Base-by-base conservation (phyloP, 2,329 filamentous ascomycete genomes). In the Colletotrichum siamense region DNA sequence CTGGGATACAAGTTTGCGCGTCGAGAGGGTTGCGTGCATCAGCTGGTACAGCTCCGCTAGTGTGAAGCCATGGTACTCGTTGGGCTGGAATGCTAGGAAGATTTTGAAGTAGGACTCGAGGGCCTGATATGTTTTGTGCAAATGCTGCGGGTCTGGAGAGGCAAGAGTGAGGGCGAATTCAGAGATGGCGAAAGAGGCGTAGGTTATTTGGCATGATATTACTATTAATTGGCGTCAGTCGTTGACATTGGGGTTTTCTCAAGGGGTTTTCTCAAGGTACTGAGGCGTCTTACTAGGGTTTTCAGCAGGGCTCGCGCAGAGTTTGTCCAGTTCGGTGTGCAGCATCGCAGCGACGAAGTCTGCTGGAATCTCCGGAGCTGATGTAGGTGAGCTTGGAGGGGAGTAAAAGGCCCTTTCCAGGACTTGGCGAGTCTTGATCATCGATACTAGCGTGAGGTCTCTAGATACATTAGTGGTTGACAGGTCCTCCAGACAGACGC, bases 321-420 rank as follows among this genome's bases (percentile, higher is more conserved):
- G 28, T 30, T 30, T 30, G 28, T 30, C 8, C 28, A 30, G 28
- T 30, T 30, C 28, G 28, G 28, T 30, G 28, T 30, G 8, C 28
- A 30, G 28, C 28, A 30, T 10, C 28, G 9, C 8, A 30, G 44
- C 44, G n/a, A 49, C 6, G n/a, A 49, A 49, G 3, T 22, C 6
- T 4, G 5, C 1, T n/a, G 44, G 44, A 2, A 2, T 4, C 2
- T 49, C 18, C 9, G 44, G 3, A 12, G n/a, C 10, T 12, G 18
- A 22, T 0, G 18, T 13, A 1, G 7, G 2, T 49, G 44, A n/a
- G n/a, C 4, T 49, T 49, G 44, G 44, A 12, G 44, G 44, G n/a
- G 44, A 49, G n/a, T 49, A 49, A 4, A 49, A 49, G 9, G 18
- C 44, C 18, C 6, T 49, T 4, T 49, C 44, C 0, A 49, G 10